phyloP scores from a whole-genome alignment of 768 basidiomycete species.

The Boletus subcaerulescens region DNA sequence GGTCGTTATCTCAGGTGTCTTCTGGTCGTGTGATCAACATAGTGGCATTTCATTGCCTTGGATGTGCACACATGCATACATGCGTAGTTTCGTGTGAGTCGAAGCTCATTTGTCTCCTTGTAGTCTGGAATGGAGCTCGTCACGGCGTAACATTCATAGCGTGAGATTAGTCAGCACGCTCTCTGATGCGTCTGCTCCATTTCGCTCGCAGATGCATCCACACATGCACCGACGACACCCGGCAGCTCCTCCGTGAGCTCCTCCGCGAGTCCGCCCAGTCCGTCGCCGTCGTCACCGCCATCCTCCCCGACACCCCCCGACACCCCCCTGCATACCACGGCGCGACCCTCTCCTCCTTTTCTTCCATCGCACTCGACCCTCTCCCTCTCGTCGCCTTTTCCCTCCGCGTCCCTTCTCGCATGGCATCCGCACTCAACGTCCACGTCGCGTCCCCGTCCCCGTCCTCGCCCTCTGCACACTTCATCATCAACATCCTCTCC shows the following conservation, averaged over 20 bases:
- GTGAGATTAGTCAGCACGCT: neutral
- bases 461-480: constrained; percentile 35
- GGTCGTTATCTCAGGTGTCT: no score
- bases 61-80: no score
- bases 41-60: no score
- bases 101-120: no score
- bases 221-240: constrained; percentile 12
- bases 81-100: no score
- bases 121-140: no score
- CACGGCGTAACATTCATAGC: no score
- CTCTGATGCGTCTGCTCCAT: no score
- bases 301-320: constrained; percentile 40
- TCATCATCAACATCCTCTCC: constrained; percentile 82
- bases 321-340: constrained; percentile 58
- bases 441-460: constrained; percentile 2
- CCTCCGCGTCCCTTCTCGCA: constrained; percentile 83
- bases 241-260: constrained; percentile 45
- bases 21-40: no score
- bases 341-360: constrained; percentile 91
- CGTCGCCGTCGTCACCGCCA: constrained; percentile 80
- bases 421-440: constrained; percentile 61
- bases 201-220: constrained; percentile 2
- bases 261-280: constrained; percentile 80
- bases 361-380: constrained; percentile 88
- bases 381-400: constrained; percentile 87